Conservation (phyloP, 1,284 basidiomycete species). For the Moesziomyces sp. region DNA sequence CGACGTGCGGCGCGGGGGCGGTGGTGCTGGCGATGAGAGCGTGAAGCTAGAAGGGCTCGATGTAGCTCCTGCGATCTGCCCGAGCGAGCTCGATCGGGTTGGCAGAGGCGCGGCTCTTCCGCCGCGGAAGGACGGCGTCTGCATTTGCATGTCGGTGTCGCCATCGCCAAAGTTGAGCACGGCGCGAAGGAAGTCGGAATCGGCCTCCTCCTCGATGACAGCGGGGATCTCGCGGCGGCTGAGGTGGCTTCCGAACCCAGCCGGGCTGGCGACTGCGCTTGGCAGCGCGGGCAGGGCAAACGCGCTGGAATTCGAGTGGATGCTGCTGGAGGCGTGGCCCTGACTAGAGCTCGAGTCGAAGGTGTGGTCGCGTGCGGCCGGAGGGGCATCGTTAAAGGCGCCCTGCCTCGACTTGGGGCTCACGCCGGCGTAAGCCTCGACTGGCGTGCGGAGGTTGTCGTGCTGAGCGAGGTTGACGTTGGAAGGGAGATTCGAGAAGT, state of each 20-base stretch:
- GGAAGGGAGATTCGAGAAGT: conserved; percentile 21
- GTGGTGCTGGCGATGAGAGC: not conserved
- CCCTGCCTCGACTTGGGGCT: conserved; percentile 25
- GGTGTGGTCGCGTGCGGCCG: not conserved
- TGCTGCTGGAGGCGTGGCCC: conserved; percentile 9
- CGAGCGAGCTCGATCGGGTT: conserved; percentile 29
- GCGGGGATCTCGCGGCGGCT: conserved; percentile 22
- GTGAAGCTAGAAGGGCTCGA: conserved; percentile 9
- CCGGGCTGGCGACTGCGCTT: conserved; percentile 1
- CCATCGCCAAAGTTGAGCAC: conserved; percentile 50
- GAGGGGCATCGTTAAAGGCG: conserved; percentile 1
- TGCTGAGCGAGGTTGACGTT: not conserved
- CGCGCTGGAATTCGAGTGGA: conserved; percentile 5
- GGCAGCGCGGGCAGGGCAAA: conserved; percentile 8
- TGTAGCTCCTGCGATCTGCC: conserved; percentile 13
- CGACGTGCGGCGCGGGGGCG: conserved; percentile 15
- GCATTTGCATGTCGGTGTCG: conserved; percentile 1
- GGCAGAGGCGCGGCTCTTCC: conserved; percentile 36
- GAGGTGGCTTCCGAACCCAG: conserved; percentile 5
- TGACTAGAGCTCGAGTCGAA: conserved; percentile 8
- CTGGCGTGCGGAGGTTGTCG: not conserved
- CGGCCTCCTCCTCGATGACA: conserved; percentile 42
- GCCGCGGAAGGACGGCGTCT: conserved; percentile 23
- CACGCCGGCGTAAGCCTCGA: conserved; percentile 1
- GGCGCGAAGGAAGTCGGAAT: conserved; percentile 53